A percentile compares a stretch with the other conserved stretches of the same genome.
phyloP scores from a whole-genome alignment of 1,284 basidiomycete genomes.

The Ceratobasidium sp. region DNA sequence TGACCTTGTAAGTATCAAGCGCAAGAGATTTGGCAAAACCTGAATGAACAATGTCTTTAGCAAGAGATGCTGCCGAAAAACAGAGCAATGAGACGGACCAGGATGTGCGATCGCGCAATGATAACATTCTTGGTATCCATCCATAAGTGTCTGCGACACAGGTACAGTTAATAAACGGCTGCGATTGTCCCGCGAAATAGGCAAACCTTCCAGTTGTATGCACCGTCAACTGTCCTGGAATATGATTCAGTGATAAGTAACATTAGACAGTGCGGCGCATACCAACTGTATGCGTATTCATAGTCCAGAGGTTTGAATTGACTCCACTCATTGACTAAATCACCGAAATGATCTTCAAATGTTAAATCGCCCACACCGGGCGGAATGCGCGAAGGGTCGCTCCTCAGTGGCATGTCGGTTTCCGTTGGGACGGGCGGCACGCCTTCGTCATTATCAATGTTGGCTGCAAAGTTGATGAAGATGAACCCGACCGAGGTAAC shows the following conservation, averaged over 20 bases:
- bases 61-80: background rate
- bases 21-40: constrained; percentile 46
- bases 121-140: constrained; percentile 48
- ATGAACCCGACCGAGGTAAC: constrained; percentile 46
- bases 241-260: background rate
- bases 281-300: constrained; percentile 42
- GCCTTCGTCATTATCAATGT: constrained; percentile 24
- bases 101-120: constrained; percentile 46
- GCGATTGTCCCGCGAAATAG: background rate
- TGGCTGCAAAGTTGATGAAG: constrained; percentile 47
- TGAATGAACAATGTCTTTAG: background rate
- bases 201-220: constrained; percentile 42
- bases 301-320: constrained; percentile 41
- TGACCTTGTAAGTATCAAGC: constrained; percentile 45
- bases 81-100: constrained; percentile 23
- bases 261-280: background rate
- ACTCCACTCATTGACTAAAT: constrained; percentile 37
- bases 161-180: too few relatives aligned
- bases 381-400: constrained; percentile 24
- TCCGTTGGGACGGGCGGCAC: constrained; percentile 25
- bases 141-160: constrained; percentile 45
- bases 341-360: constrained; percentile 45
- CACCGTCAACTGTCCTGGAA: constrained; percentile 36
- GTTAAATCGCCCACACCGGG: constrained; percentile 39
- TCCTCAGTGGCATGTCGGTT: constrained; percentile 29